These are phyloP conservation scores for Populus hybrid DNA, from an alignment of 441 rosid species.

Conservation along the genomic window DNA sequence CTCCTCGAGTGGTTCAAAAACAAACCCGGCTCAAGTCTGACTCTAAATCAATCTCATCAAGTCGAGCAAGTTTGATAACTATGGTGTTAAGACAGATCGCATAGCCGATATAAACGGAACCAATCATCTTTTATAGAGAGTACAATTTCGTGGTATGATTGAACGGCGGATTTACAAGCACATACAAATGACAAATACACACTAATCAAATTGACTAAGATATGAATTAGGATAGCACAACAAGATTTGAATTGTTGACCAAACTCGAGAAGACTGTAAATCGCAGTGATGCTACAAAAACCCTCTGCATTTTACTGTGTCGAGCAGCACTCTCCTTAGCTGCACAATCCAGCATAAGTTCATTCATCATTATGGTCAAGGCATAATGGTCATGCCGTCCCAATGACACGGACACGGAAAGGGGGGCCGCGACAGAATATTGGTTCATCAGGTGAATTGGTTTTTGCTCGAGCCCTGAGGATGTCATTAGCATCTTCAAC, in stretches of 20 bases:
- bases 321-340: background rate
- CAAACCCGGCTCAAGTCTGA: too few relatives aligned
- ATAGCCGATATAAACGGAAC: background rate
- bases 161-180: slow-evolving; percentile 8
- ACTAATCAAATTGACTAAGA: background rate
- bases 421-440: slow-evolving; percentile 93
- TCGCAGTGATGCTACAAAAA: background rate
- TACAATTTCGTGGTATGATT: background rate
- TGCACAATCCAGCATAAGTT: background rate
- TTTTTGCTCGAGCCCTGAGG: slow-evolving; percentile 80
- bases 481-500: slow-evolving; percentile 80
- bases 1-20: too few relatives aligned
- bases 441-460: slow-evolving; percentile 70
- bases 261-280: background rate
- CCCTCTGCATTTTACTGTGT: background rate
- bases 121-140: background rate
- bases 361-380: background rate
- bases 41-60: too few relatives aligned
- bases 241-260: background rate
- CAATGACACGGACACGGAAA: slow-evolving; percentile 66
- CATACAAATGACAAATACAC: slow-evolving; percentile 2
- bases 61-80: too few relatives aligned
- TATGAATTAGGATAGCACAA: background rate
- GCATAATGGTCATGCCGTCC: slow-evolving; percentile 40
- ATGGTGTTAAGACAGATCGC: background rate